Percentiles rank a stretch among this genome's conserved stretches.
Conservation (phyloP, 768 basidiomycete genomes). For the Pleurotus ostreatus region DNA sequence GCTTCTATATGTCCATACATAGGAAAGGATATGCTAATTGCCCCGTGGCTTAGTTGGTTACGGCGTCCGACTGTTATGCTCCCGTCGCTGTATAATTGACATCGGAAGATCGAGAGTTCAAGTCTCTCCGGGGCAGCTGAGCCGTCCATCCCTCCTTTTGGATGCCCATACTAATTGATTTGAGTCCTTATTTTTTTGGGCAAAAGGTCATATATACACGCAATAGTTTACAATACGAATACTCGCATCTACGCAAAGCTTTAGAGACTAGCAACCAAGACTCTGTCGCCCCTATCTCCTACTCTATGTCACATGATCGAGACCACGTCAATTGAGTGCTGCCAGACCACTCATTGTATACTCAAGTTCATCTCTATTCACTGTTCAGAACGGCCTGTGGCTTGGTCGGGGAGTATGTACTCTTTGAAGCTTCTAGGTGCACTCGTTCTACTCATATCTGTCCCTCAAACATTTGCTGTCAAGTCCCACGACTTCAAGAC, state of each 20-base stretch:
- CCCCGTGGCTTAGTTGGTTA: conserved; percentile 6
- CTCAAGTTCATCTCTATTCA: no score
- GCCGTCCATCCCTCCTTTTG: neutral
- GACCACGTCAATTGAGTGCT: no score
- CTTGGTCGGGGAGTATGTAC: conserved; percentile 23
- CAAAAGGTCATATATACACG: no score
- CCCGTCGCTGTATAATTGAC: neutral
- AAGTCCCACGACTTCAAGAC: conserved; percentile 90
- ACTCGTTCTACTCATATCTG: conserved; percentile 27
- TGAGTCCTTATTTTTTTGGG: no score
- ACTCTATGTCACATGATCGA: no score
- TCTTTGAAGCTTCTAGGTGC: conserved; percentile 31
- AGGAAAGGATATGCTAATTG: neutral
- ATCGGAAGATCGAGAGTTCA: conserved; percentile 6
- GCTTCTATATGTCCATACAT: neutral
- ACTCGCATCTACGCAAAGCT: no score
- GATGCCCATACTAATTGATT: no score
- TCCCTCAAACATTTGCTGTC: conserved; percentile 47
- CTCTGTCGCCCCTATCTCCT: no score
- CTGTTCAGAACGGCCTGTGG: no score
- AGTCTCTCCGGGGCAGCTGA: conserved; percentile 1
- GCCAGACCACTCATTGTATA: no score
- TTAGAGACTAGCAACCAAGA: no score
- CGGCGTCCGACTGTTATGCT: conserved; percentile 1
- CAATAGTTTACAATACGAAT: no score